Evolutionary conservation across 129 eudicot genomes (phyloP).

Genomic region (Saussurea involucrata): DNA sequence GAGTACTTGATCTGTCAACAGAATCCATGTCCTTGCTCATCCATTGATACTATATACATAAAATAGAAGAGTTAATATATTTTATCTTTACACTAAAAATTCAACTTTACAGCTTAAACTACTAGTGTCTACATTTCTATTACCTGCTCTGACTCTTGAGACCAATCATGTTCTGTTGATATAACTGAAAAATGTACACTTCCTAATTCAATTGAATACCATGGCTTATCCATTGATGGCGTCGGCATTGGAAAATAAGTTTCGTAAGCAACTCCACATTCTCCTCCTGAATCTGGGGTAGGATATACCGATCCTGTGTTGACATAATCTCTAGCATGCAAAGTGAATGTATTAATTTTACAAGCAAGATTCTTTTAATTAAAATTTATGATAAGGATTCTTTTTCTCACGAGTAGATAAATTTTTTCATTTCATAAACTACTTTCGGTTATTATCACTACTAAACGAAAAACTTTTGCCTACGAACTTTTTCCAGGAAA

Average conservation of each 20-base stretch:
- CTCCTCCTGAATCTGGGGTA: constrained; percentile 95
- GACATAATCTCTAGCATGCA: constrained; percentile 56
- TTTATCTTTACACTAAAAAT: neutral
- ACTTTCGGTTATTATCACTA: too few species aligned
- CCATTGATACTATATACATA: constrained; percentile 60
- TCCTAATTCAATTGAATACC: constrained; percentile 92
- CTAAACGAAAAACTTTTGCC: too few species aligned
- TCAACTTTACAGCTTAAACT: neutral
- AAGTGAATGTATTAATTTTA: neutral
- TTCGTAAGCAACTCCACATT: constrained; percentile 93
- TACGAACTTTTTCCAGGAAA: too few species aligned
- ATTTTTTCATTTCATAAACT: neutral
- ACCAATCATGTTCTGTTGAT: constrained; percentile 90
- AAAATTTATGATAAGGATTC: neutral
- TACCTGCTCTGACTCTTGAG: constrained; percentile 74
- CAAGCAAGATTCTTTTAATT: neutral
- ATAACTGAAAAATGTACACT: constrained; percentile 83
- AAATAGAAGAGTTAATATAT: neutral
- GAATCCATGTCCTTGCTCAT: constrained; percentile 83
- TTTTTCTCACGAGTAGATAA: neutral
- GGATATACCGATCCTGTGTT: constrained; percentile 62
- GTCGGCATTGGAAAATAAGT: constrained; percentile 92
- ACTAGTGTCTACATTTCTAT: neutral
- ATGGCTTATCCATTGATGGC: constrained; percentile 70
- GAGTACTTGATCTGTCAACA: constrained; percentile 80